Evolutionary conservation across 768 basidiomycete species (phyloP), one percentile per base, ranked within the genome.

Genomic region (Hydnomerulius pinastri): DNA sequence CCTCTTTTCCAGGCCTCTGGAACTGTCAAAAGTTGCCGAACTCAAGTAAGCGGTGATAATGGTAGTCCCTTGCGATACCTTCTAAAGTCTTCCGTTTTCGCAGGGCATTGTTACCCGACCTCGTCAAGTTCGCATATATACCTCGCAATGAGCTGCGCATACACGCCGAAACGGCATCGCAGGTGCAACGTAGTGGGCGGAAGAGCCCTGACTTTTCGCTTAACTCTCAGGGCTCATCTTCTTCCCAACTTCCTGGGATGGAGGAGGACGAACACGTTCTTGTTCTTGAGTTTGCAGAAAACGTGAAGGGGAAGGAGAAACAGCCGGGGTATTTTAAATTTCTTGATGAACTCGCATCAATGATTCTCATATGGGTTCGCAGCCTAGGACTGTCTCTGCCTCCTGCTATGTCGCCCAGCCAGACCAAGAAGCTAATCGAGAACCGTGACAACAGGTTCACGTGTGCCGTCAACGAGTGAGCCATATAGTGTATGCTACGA

Each of bases 81-180:
- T 35, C 8, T 24, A 10, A 38, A 15, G 7, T 39, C 53, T 27
- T 37, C 20, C 17, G 13, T 30, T 40, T 48, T 18, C 4, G n/a
- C 49, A 92, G 90, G 68, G 82, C 90, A 8, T 76, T 96, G n/a
- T 71, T 94, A 12, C 92, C 92, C 1, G 83, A 87, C 49, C 72
- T 91, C 33, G 74, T 96, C 58, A 84, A 79, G 44, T 95, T 95
- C 59, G 85, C 90, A 6, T 95, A 93, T 62, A 85, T 87, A 54
- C 83, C 87, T 47, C 68, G 73, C 25, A 75, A 79, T 39, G 78
- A 87, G 38, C 66, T 90, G 11, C 79, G 79, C 43, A 74, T 86
- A 46, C 77, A 86, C 6, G 67, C 73, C 29, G 69, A 72, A 51
- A 56, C 53, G 18, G 54, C 57, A 30, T 64, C 63, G 29, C 63